Percentiles rank a stretch among this genome's conserved stretches.
phyloP scores from a whole-genome alignment of 805 yeast genomes.

The Teunomyces panamensis region DNA sequence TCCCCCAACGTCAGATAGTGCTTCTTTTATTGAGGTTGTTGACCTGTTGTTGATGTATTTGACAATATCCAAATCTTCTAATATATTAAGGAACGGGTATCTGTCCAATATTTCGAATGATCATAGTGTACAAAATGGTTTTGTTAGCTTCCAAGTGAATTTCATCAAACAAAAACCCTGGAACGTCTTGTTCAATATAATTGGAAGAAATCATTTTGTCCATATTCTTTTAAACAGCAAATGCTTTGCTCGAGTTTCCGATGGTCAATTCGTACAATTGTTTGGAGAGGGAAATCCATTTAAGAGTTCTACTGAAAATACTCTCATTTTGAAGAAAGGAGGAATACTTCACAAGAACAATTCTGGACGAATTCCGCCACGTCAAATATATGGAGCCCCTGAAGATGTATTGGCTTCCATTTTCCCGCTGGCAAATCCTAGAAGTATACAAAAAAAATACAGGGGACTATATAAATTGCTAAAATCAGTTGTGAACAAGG shows the following conservation, averaged over 20 bases:
- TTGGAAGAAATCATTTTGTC: constrained; percentile 42
- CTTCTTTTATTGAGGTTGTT: constrained; percentile 26
- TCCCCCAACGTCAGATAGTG: not conserved
- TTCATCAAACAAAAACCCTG: constrained; percentile 44
- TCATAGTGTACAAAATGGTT: not conserved
- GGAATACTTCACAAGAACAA: constrained; percentile 22
- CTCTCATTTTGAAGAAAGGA: constrained; percentile 10
- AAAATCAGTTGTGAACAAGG: constrained; percentile 28
- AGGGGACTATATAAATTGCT: constrained; percentile 15
- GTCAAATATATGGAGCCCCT: not conserved
- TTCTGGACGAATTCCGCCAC: not conserved
- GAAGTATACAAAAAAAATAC: constrained; percentile 10
- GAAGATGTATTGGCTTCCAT: not conserved
- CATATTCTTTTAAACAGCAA: constrained; percentile 34
- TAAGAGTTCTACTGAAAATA: not conserved
- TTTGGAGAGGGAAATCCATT: constrained; percentile 20
- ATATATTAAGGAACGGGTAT: constrained; percentile 45
- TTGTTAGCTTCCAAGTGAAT: constrained; percentile 30
- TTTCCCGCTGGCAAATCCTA: not conserved
- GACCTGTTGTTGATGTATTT: constrained; percentile 39
- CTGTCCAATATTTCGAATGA: not conserved
- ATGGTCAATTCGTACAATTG: constrained; percentile 18
- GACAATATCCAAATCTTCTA: constrained; percentile 23
- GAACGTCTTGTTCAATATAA: constrained; percentile 34
- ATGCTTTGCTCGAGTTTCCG: constrained; percentile 20